Evolutionary conservation across 2,329 filamentous ascomycete species (phyloP), one percentile per base, ranked within the genome.

Genomic region (Curvularia sp.): DNA sequence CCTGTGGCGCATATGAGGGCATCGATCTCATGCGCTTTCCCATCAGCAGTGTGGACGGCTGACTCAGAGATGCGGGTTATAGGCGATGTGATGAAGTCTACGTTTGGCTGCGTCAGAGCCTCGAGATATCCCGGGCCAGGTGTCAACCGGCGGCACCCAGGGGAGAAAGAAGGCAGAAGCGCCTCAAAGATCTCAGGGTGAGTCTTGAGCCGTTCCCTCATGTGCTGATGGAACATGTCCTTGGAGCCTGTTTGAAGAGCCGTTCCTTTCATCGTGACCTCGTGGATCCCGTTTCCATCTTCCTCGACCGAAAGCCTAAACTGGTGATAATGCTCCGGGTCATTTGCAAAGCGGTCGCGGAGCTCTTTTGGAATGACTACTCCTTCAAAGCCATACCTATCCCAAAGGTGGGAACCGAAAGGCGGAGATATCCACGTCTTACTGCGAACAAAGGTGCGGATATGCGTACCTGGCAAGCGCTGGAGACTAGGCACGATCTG

Each of bases 121-220:
- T 84, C 81, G 8, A 85, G 78, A 63, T 83, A 85, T 0, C 83
- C 82, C 24, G 80, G 80, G 0, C 82, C 83, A 0, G 83, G 83
- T 0, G 83, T 84, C 18, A 83, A 63, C 2, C 83, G 75, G 9
- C 82, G 74, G 55, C 82, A 85, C 1, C 82, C 82, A 6, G 78
- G 78, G 0, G 78, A 72, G 59, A 81, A 83, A 4, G 67, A 68
- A 0, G 81, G 81, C 15, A 79, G 70, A 2, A 82, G 66, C 35
- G 73, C 69, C 15, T 79, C 74, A 58, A 77, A 78, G 51, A 80
- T 77, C 10, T 81, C 71, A 0, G 78, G 78, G 22, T 72, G 71
- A 53, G 65, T 69, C 41, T 67, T 66, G 5, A 82, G 65, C 9
- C 77, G 63, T 20, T 73, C 57, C 51, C 72, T 73, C 80, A 82